Percentiles rank a stretch among this genome's conserved stretches.
Conservation (phyloP, 139 green algal genomes). For the Volvox africanus region DNA sequence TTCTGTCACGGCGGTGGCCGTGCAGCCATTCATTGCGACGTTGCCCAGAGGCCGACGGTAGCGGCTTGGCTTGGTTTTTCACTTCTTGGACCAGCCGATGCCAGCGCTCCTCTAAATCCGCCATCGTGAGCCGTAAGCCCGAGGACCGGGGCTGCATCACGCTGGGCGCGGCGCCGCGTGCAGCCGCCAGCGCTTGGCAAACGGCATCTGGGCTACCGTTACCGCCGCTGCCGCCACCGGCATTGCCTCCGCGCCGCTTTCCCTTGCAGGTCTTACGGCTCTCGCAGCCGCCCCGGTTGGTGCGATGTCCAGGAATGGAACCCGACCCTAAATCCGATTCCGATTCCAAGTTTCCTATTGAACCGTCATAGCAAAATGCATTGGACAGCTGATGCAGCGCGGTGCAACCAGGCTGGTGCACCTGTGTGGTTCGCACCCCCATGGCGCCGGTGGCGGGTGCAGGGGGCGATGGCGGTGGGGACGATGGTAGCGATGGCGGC, state of each 20-base stretch:
- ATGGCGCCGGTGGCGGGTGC: neutral
- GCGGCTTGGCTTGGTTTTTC: neutral
- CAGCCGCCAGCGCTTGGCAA: neutral
- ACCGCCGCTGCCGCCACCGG: neutral
- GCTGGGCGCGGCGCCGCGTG: neutral
- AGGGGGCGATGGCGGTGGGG: neutral
- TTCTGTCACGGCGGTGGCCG: neutral
- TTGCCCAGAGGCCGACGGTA: neutral
- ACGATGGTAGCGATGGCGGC: neutral
- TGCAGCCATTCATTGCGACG: neutral
- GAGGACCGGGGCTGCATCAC: neutral
- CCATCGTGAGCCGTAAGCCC: neutral
- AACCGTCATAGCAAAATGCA: neutral
- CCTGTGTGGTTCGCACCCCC: neutral
- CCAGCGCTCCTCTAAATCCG: conserved; percentile 5
- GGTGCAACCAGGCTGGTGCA: neutral
- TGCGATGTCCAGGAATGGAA: too few relatives aligned
- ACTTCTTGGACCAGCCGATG: neutral
- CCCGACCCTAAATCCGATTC: too few relatives aligned
- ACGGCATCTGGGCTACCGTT: neutral
- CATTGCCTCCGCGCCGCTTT: neutral
- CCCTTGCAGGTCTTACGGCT: too few relatives aligned
- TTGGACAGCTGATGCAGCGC: neutral
- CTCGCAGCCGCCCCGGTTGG: too few relatives aligned
- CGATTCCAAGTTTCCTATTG: too few relatives aligned